phyloP scores from a whole-genome alignment of 805 yeast genomes.

The Vanderwaltozyma verrucispora region DNA sequence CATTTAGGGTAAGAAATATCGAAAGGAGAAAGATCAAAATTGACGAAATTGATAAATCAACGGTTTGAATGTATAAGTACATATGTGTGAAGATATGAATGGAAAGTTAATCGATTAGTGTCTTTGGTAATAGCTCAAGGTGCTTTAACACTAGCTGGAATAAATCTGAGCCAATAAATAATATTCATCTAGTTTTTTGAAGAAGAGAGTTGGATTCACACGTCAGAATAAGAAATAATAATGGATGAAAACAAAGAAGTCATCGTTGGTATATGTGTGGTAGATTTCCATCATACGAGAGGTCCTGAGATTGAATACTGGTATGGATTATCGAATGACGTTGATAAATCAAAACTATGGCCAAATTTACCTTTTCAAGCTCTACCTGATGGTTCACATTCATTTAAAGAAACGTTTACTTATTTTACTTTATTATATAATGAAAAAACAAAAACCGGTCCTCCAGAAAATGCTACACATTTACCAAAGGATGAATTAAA shows the following conservation, averaged over 20 bases:
- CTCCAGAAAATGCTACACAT: slow-evolving; percentile 33
- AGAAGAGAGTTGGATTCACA: too few species aligned
- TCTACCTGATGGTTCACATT: slow-evolving; percentile 90
- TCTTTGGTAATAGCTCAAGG: too few species aligned
- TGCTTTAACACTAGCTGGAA: too few species aligned
- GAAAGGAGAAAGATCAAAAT: too few species aligned
- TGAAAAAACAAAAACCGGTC: slow-evolving; percentile 30
- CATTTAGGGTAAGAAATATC: too few species aligned
- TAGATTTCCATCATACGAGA: slow-evolving; percentile 83
- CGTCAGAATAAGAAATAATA: too few species aligned
- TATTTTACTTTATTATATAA: slow-evolving; percentile 78
- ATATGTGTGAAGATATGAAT: too few species aligned
- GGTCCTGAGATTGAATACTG: slow-evolving; percentile 97
- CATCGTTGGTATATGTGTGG: slow-evolving; percentile 77
- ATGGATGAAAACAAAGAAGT: background rate
- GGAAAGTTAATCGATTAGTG: too few species aligned
- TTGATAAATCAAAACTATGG: slow-evolving; percentile 43
- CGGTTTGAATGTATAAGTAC: too few species aligned
- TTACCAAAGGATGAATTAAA: slow-evolving; percentile 25
- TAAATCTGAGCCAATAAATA: too few species aligned
- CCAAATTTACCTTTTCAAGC: slow-evolving; percentile 90
- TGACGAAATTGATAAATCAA: too few species aligned
- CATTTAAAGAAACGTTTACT: slow-evolving; percentile 87
- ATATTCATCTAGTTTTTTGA: too few species aligned
- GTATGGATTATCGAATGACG: slow-evolving; percentile 39